Evolutionary conservation across 805 yeast species (phyloP).

Genomic region (Suhomyces prunicola): DNA sequence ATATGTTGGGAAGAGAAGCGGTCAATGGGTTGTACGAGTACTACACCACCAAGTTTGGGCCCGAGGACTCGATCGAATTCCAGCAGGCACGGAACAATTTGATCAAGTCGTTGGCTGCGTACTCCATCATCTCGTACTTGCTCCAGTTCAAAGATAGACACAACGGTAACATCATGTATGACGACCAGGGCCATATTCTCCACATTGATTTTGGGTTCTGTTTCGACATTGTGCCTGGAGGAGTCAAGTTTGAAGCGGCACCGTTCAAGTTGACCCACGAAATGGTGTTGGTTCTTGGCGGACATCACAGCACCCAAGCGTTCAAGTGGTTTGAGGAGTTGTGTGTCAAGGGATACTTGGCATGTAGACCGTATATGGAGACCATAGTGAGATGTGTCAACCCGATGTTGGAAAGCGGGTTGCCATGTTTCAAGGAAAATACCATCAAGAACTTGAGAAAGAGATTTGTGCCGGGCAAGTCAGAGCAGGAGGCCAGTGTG

Average conservation of each 20-base stretch:
- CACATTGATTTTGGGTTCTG: slow-evolving; percentile 99
- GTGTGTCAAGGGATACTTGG: slow-evolving; percentile 87
- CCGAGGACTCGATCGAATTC: slow-evolving; percentile 85
- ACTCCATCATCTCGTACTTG: slow-evolving; percentile 84
- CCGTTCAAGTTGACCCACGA: slow-evolving; percentile 96
- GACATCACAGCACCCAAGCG: slow-evolving; percentile 77
- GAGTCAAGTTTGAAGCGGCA: slow-evolving; percentile 96
- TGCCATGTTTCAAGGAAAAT: slow-evolving; percentile 91
- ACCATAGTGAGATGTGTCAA: slow-evolving; percentile 77
- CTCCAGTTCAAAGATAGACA: slow-evolving; percentile 96
- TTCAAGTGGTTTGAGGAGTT: slow-evolving; percentile 92
- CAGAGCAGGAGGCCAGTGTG: slow-evolving; percentile 81
- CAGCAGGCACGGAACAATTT: slow-evolving; percentile 91
- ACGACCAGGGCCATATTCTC: slow-evolving; percentile 87
- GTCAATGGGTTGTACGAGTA: slow-evolving; percentile 95
- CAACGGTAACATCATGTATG: slow-evolving; percentile 97
- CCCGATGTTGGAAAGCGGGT: slow-evolving; percentile 93
- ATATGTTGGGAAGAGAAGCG: slow-evolving; percentile 98
- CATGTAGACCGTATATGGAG: slow-evolving; percentile 85
- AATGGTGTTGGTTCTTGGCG: slow-evolving; percentile 97
- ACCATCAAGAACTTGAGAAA: slow-evolving; percentile 75
- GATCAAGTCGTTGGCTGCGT: slow-evolving; percentile 91
- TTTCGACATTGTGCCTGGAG: slow-evolving; percentile 98
- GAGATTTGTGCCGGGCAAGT: slow-evolving; percentile 77
- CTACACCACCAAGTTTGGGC: slow-evolving; percentile 88